These are phyloP conservation scores for Leishmania tropica DNA, from an alignment of 208 protist species.

Conservation along the genomic window DNA sequence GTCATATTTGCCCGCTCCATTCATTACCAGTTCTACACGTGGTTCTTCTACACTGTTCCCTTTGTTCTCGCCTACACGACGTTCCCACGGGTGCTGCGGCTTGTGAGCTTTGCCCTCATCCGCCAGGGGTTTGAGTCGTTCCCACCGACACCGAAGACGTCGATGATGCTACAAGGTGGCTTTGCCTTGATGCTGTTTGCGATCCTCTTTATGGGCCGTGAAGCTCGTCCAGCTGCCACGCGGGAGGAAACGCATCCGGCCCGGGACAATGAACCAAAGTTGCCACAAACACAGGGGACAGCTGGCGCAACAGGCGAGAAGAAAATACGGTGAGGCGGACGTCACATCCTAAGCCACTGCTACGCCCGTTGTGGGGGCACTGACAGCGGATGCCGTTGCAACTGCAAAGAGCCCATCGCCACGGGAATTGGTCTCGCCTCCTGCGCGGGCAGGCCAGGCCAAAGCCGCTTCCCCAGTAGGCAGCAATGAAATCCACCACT, in stretches of 20 bases:
- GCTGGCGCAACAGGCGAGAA: neutral
- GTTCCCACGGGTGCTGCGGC: conserved; percentile 35
- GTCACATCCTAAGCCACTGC: neutral
- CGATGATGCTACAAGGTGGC: conserved; percentile 41
- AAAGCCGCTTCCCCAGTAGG: neutral
- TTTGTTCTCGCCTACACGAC: conserved; percentile 60
- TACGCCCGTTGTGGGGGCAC: neutral
- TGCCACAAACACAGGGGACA: neutral
- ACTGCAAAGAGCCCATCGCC: neutral
- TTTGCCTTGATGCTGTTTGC: conserved; percentile 45
- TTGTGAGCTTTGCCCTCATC: conserved; percentile 43
- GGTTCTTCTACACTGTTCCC: conserved; percentile 91
- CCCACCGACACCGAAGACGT: conserved; percentile 57
- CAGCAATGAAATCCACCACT: neutral
- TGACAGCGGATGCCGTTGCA: neutral
- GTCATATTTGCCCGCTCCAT: conserved; percentile 84
- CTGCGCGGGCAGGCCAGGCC: neutral
- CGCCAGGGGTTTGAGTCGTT: conserved; percentile 67
- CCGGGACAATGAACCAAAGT: neutral
- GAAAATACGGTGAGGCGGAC: neutral
- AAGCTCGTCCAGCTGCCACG: neutral
- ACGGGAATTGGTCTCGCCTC: no score
- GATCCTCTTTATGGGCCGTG: conserved; percentile 46
- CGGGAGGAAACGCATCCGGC: neutral
- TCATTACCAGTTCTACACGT: conserved; percentile 95